Evolutionary conservation across 2,329 filamentous ascomycete genomes (phyloP).

Genomic region (Coniella vitis): DNA sequence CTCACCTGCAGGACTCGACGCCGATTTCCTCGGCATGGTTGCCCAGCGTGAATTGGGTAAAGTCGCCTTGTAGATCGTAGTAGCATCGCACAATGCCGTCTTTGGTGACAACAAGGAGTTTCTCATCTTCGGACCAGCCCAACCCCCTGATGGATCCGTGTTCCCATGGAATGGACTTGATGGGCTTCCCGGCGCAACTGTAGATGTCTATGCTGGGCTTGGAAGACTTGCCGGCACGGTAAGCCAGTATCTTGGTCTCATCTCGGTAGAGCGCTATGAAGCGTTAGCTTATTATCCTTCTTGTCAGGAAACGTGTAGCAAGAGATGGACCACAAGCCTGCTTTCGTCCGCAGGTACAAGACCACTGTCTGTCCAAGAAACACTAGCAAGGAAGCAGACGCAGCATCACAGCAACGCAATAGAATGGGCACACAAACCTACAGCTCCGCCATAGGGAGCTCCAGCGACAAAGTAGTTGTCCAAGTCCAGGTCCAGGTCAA

Average conservation of each 20-base stretch:
- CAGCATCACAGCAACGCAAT: neutral
- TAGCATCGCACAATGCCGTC: constrained; percentile 90
- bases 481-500: constrained; percentile 87
- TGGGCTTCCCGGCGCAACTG: constrained; percentile 82
- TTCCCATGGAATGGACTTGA: constrained; percentile 85
- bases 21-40: constrained; percentile 84
- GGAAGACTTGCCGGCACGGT: constrained; percentile 61
- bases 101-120: constrained; percentile 76
- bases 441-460: constrained; percentile 86
- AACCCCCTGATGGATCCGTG: constrained; percentile 80
- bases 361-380: too few relatives aligned
- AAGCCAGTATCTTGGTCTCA: constrained; percentile 74
- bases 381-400: neutral
- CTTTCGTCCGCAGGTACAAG: too few relatives aligned
- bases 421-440: constrained; percentile 58
- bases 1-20: constrained; percentile 69
- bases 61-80: constrained; percentile 87
- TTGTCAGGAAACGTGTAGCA: neutral
- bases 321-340: too few relatives aligned
- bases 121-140: constrained; percentile 95
- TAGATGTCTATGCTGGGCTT: constrained; percentile 92
- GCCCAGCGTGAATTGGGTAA: constrained; percentile 87
- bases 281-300: constrained; percentile 22
- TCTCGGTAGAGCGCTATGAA: constrained; percentile 76
- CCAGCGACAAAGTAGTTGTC: constrained; percentile 90